Evolutionary conservation across 805 yeast genomes (phyloP).

Genomic region (Priceomyces melissophilus): DNA sequence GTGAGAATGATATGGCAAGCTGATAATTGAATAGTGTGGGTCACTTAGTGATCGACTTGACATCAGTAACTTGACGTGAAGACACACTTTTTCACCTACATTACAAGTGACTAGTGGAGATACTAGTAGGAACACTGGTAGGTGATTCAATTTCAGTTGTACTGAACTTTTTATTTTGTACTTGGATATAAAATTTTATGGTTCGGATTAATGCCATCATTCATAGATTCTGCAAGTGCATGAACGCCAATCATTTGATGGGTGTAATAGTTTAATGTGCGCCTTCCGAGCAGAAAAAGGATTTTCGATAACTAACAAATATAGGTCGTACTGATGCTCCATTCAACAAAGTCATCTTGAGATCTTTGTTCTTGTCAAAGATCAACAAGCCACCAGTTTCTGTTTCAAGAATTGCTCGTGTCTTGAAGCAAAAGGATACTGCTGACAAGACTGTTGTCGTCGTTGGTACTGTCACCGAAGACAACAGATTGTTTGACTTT

Average conservation of each 20-base stretch:
- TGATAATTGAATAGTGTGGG: no score
- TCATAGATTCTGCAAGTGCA: conserved; percentile 36
- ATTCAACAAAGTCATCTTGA: conserved; percentile 97
- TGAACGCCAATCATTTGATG: conserved; percentile 5
- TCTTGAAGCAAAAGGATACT: conserved; percentile 78
- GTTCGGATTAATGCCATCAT: background rate
- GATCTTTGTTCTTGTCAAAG: conserved; percentile 94
- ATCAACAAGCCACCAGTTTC: conserved; percentile 99
- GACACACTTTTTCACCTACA: no score
- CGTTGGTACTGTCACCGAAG: conserved; percentile 99
- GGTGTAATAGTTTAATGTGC: conserved; percentile 18
- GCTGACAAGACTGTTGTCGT: conserved; percentile 91
- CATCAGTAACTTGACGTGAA: no score
- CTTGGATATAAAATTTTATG: no score
- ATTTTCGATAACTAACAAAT: conserved; percentile 33
- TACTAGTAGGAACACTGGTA: no score
- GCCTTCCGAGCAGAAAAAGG: conserved; percentile 45
- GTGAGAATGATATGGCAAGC: no score
- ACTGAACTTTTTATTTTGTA: no score
- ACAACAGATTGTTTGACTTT: conserved; percentile 86
- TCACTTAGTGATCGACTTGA: no score
- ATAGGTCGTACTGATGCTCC: conserved; percentile 96
- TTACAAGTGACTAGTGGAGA: no score
- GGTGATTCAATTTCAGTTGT: no score
- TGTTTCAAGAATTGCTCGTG: conserved; percentile 83